Evolutionary conservation across 805 yeast species (phyloP), one percentile per base, ranked within the genome.

Genomic region (Nakazawaea wickerhamii): DNA sequence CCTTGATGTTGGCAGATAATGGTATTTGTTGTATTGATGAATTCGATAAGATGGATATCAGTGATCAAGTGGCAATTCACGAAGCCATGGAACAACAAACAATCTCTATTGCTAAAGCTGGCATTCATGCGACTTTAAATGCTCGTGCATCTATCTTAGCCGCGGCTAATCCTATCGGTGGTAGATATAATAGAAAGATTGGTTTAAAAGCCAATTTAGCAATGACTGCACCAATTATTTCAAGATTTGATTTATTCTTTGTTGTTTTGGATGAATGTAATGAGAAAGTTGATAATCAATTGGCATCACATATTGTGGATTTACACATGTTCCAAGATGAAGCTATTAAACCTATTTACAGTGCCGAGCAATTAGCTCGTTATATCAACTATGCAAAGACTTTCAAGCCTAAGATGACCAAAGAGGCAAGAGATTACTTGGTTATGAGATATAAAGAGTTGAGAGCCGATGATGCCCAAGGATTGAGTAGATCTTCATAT

Each of bases 31-130:
- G 96, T 55, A 93, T 93, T 62, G 99, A 93, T 62, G 99, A 93
- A 67, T 93, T 93, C 55, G 99, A 93, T 60, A 93, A 93, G 68
- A 93, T 93, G 99, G 97, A 91, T 62, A 63, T 90, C 33, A 65
- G 81, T 1, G 98, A 93, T 64, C 98, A 93, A 65, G 98, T 93
- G 43, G 98, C 98, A 3, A 91, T 93, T 67, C 99, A 93, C 67
- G 99, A 93, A 68, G 99, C 98, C 19, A 93, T 93, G 99, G 99
- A 93, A 73, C 99, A 93, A 66, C 99, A 93, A 64, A 93, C 99
- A 0, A 93, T 93, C 51, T 90, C 97, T 13, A 93, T 93, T 56
- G 97, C 99, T 9, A 93, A 93, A 61, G 99, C 99, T 1, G 99
- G 99, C 57, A 93, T 93, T 50, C 97, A 93, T 58, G 98, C 99